Conservation (phyloP, 192 early-diverging fungal genomes). For the Coemansia umbellata region DNA sequence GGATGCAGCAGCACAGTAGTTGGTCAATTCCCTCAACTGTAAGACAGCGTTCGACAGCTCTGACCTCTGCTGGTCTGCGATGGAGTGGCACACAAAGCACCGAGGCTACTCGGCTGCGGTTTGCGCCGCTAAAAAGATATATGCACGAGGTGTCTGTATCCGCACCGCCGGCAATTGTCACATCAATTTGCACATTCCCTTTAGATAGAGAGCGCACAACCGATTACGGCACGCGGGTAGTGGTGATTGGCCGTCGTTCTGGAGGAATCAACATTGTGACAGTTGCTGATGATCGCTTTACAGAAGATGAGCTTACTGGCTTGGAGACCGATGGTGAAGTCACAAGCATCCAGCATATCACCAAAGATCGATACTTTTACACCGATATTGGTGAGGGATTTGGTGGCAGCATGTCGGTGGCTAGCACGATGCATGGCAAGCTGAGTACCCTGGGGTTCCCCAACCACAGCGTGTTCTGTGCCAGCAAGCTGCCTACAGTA, state of each 20-base stretch:
- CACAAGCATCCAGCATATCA: conserved; percentile 7
- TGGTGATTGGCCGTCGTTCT: not conserved
- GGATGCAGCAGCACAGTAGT: not conserved
- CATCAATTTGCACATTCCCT: not conserved
- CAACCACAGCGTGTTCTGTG: conserved; percentile 5
- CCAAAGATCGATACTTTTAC: not conserved
- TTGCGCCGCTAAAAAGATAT: not conserved
- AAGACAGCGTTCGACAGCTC: conserved; percentile 8
- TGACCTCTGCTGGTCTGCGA: not conserved
- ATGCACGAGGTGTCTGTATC: not conserved
- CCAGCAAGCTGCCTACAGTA: not conserved
- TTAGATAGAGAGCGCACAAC: not conserved
- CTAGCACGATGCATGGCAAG: not conserved
- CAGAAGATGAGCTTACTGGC: not conserved
- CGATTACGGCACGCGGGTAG: not conserved
- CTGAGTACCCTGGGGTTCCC: not conserved
- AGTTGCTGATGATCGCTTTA: conserved; percentile 1
- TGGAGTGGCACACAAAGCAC: not conserved
- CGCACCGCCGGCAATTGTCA: conserved; percentile 4
- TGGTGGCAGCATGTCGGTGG: conserved; percentile 9
- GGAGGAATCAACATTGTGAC: not conserved
- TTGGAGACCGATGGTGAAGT: conserved; percentile 14
- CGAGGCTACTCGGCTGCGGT: conserved; percentile 2
- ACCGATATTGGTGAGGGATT: conserved; percentile 16
- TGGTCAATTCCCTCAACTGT: conserved; percentile 11